Percentiles rank a stretch among this genome's conserved stretches.
phyloP scores from a whole-genome alignment of 768 basidiomycete genomes.

The Termitomyces sp. region DNA sequence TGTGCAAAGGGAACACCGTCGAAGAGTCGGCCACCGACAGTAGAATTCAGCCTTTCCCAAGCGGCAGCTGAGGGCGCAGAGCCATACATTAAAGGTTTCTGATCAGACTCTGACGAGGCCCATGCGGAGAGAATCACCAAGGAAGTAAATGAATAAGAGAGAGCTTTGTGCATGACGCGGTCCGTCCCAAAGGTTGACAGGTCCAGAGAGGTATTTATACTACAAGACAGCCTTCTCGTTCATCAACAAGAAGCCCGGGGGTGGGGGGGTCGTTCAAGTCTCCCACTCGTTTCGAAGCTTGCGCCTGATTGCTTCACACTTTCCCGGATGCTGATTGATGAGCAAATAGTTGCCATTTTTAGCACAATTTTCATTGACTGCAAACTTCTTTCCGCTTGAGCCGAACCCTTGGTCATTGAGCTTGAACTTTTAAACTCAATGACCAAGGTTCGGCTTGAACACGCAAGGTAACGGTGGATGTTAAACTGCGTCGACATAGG shows the following conservation, averaged over 20 bases:
- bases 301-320: too few relatives aligned
- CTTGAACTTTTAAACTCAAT: too few relatives aligned
- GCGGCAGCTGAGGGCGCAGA: constrained; percentile 1
- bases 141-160: neutral
- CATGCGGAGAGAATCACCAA: neutral
- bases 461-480: neutral
- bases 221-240: neutral
- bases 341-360: neutral
- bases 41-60: constrained; percentile 14
- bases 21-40: constrained; percentile 12
- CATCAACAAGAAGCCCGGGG: neutral
- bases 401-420: too few relatives aligned
- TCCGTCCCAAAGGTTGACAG: neutral
- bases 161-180: neutral
- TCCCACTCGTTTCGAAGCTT: neutral
- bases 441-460: too few relatives aligned
- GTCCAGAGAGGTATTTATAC: neutral
- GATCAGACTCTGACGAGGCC: neutral
- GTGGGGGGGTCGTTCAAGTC: neutral
- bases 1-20: constrained; percentile 18
- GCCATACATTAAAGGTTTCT: constrained; percentile 1
- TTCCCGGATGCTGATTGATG: too few relatives aligned
- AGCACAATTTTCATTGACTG: neutral
- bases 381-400: neutral
- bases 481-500: too few relatives aligned